Evolutionary conservation across 768 basidiomycete species (phyloP).

Genomic region (Hygrocybe coccinea): DNA sequence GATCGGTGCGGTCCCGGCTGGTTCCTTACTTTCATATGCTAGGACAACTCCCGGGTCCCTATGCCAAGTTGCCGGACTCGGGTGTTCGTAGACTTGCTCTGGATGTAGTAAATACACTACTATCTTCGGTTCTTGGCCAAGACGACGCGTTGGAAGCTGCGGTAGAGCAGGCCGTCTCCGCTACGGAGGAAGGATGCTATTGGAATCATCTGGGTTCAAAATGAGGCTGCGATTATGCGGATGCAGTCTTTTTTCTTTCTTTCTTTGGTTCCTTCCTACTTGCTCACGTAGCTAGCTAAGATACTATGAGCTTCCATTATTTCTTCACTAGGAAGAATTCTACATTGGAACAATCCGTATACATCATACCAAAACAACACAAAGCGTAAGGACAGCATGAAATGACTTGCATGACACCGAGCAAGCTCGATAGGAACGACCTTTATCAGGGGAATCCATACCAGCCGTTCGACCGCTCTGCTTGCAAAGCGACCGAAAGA

Average conservation of each 20-base stretch:
- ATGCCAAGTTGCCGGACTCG: conserved; percentile 52
- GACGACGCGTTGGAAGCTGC: conserved; percentile 18
- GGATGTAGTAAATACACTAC: conserved; percentile 47
- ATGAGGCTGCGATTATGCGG: neutral
- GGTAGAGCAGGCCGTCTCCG: conserved; percentile 36
- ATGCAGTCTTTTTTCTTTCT: neutral
- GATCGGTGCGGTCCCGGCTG: conserved; percentile 53
- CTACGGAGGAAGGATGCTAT: conserved; percentile 35
- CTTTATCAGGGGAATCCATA: neutral
- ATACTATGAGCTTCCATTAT: no score
- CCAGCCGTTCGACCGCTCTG: neutral
- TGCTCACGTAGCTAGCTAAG: no score
- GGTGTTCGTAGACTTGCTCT: conserved; percentile 54
- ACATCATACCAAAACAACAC: neutral
- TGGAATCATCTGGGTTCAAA: conserved; percentile 31
- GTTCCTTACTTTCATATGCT: conserved; percentile 82
- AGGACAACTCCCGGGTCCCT: conserved; percentile 75
- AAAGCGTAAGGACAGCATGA: neutral
- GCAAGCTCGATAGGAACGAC: conserved; percentile 23
- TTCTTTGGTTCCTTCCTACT: no score
- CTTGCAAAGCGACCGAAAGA: neutral
- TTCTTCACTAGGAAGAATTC: no score
- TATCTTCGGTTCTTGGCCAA: neutral
- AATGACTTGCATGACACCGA: conserved; percentile 8
- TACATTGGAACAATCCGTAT: neutral